A percentile compares a stretch with the other conserved stretches of the same genome.
Conservation (phyloP, 805 yeast genomes). For the Wickerhamomyces sydowiorum region DNA sequence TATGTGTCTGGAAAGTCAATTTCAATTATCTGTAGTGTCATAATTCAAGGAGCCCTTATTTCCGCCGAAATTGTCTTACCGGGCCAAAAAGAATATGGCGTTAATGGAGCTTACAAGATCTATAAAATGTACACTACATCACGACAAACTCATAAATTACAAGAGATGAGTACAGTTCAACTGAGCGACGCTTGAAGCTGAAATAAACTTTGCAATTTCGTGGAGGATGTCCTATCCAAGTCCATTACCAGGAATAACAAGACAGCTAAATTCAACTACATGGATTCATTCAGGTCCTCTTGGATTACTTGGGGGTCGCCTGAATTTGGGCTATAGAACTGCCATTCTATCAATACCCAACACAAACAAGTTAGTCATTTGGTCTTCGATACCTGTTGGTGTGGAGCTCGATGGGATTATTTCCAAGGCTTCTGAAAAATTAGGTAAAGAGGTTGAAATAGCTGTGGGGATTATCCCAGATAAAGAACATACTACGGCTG, state of each 20-base stretch:
- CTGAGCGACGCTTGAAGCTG: too few species aligned
- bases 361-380: slow-evolving; percentile 36
- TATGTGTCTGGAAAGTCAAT: too few species aligned
- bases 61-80: too few species aligned
- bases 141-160: too few species aligned
- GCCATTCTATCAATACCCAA: slow-evolving; percentile 25
- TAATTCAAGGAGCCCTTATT: too few species aligned
- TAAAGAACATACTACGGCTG: slow-evolving; percentile 59
- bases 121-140: too few species aligned
- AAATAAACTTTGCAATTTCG: too few species aligned
- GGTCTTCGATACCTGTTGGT: slow-evolving; percentile 55
- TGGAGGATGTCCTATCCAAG: slow-evolving; percentile 39
- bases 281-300: slow-evolving; percentile 32
- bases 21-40: too few species aligned
- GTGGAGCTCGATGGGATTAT: slow-evolving; percentile 37
- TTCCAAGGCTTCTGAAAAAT: slow-evolving; percentile 27
- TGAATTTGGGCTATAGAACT: slow-evolving; percentile 36
- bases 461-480: slow-evolving; percentile 57
- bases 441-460: slow-evolving; percentile 30
- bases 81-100: too few species aligned
- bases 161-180: too few species aligned
- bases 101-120: too few species aligned
- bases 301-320: slow-evolving; percentile 18
- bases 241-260: slow-evolving; percentile 33
- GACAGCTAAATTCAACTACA: slow-evolving; percentile 26